Conservation (phyloP, 768 basidiomycete species). For the Rhodosporidiobolus sp. region DNA sequence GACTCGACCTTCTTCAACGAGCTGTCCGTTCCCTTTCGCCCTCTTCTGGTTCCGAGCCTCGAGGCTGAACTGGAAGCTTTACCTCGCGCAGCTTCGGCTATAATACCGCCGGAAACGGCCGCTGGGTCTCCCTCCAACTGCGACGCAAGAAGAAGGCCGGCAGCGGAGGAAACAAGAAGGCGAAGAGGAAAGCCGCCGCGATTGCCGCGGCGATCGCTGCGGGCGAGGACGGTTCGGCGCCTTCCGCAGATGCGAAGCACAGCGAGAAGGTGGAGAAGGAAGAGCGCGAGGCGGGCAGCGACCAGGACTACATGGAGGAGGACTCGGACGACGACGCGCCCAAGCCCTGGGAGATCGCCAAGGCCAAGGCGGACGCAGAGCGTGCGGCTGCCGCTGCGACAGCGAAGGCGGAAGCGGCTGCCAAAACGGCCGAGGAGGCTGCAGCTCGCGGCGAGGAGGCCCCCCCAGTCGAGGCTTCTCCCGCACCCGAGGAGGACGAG, state of each 20-base stretch:
- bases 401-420: conserved; percentile 20
- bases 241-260: conserved; percentile 11
- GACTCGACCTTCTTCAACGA: conserved; percentile 87
- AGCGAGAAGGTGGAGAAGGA: conserved; percentile 29
- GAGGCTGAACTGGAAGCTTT: neutral
- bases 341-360: conserved; percentile 38
- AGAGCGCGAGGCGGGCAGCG: neutral
- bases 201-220: neutral
- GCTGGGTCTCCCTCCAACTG: conserved; percentile 74
- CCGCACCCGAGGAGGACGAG: conserved; percentile 39
- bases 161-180: conserved; percentile 56
- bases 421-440: neutral
- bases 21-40: conserved; percentile 55
- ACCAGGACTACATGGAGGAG: conserved; percentile 33
- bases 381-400: conserved; percentile 29
- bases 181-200: neutral
- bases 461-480: neutral
- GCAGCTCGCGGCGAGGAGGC: neutral
- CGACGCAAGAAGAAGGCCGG: conserved; percentile 59
- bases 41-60: accelerated
- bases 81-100: conserved; percentile 64
- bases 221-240: neutral
- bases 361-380: conserved; percentile 45
- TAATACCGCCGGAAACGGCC: conserved; percentile 67
- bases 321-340: conserved; percentile 32